phyloP scores from a whole-genome alignment of 2,329 filamentous ascomycete species.

The Cladosporium sp. region DNA sequence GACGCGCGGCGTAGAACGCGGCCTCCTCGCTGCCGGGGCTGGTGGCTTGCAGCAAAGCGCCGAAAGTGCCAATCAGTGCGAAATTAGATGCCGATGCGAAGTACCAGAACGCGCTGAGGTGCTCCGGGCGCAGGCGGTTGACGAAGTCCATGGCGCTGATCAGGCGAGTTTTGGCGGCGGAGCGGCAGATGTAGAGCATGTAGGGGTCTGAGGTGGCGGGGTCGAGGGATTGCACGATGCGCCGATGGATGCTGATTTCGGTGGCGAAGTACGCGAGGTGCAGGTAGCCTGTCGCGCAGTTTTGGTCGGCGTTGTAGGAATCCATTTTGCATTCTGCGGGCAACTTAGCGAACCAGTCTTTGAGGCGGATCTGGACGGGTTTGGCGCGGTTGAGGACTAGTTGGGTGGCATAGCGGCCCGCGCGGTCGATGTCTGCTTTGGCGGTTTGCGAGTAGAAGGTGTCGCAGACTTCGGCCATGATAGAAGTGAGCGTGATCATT shows the following conservation, averaged over 20 bases:
- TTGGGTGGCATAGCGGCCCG: slow-evolving; percentile 69
- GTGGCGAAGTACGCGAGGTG: slow-evolving; percentile 92
- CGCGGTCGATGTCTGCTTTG: slow-evolving; percentile 66
- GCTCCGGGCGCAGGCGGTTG: slow-evolving; percentile 81
- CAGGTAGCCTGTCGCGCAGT: slow-evolving; percentile 61
- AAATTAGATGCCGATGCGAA: slow-evolving; percentile 88
- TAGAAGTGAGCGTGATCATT: slow-evolving; percentile 72
- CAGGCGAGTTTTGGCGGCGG: slow-evolving; percentile 86
- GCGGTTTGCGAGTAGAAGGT: slow-evolving; percentile 79
- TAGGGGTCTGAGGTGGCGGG: slow-evolving; percentile 63
- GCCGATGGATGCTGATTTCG: slow-evolving; percentile 88
- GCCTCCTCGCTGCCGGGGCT: slow-evolving; percentile 84
- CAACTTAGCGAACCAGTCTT: slow-evolving; percentile 77
- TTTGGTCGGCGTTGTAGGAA: slow-evolving; percentile 33
- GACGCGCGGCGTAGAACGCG: slow-evolving; percentile 82
- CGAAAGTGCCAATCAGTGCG: slow-evolving; percentile 91
- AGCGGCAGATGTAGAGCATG: slow-evolving; percentile 87
- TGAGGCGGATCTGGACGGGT: slow-evolving; percentile 77
- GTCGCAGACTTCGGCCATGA: slow-evolving; percentile 77
- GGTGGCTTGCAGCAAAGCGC: slow-evolving; percentile 84
- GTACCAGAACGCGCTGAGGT: slow-evolving; percentile 91
- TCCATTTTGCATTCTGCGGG: slow-evolving; percentile 67
- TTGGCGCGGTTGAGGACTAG: slow-evolving; percentile 74
- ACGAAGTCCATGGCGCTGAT: slow-evolving; percentile 98
- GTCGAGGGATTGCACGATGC: slow-evolving; percentile 80